Conservation (phyloP, 2,329 filamentous ascomycete genomes). For the Aspergillus melleus region DNA sequence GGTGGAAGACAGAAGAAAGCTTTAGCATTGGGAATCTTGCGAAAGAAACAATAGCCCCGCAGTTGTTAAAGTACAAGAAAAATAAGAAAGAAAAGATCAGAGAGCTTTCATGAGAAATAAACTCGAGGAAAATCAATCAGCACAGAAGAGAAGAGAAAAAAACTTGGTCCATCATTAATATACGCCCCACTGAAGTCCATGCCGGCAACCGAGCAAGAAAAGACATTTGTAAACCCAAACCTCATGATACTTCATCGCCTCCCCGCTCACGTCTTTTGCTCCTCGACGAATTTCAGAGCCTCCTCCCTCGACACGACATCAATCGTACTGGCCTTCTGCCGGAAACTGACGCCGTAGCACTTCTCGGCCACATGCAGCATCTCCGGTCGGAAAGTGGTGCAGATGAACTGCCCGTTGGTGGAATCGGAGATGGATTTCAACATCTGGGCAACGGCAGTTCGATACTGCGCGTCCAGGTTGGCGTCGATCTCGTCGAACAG, state of each 20-base stretch:
- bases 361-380: slow-evolving; percentile 95
- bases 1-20: slow-evolving; percentile 1
- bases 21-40: slow-evolving; percentile 22
- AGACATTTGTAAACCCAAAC: slow-evolving; percentile 1
- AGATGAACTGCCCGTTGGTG: slow-evolving; percentile 80
- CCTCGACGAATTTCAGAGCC: slow-evolving; percentile 91
- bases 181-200: slow-evolving; percentile 18
- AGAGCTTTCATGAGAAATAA: not conserved
- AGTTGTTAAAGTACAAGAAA: slow-evolving; percentile 5
- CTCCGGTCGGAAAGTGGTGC: slow-evolving; percentile 96
- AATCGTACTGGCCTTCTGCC: slow-evolving; percentile 91
- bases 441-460: slow-evolving; percentile 89
- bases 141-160: slow-evolving; percentile 7
- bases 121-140: not conserved
- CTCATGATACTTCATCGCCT: not conserved
- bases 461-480: slow-evolving; percentile 96
- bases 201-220: slow-evolving; percentile 10
- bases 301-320: slow-evolving; percentile 85
- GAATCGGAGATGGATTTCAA: slow-evolving; percentile 70
- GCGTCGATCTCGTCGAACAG: slow-evolving; percentile 99
- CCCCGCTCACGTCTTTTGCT: slow-evolving; percentile 57
- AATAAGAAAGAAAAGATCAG: slow-evolving; percentile 4
- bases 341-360: slow-evolving; percentile 91
- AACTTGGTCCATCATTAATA: slow-evolving; percentile 9
- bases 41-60: not conserved